Evolutionary conservation across 805 yeast species (phyloP).

Genomic region (Candida sithepensis): DNA sequence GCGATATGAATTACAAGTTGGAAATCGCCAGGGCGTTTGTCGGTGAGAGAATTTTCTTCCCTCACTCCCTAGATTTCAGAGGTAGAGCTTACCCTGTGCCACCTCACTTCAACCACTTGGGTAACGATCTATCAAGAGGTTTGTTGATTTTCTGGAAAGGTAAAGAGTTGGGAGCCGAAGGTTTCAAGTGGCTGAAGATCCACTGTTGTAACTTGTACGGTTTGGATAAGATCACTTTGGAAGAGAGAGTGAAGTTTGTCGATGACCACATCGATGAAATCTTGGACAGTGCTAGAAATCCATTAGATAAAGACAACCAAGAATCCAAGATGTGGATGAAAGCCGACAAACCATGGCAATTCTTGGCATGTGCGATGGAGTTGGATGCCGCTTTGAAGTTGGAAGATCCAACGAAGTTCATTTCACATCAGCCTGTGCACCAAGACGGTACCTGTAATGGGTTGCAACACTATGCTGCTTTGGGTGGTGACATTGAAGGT

Average conservation of each 20-base stretch:
- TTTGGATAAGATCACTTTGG: constrained; percentile 65
- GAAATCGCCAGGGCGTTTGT: constrained; percentile 93
- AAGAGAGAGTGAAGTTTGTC: constrained; percentile 57
- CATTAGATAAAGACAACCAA: constrained; percentile 33
- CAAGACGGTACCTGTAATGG: constrained; percentile 90
- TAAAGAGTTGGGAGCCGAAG: constrained; percentile 57
- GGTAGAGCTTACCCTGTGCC: constrained; percentile 83
- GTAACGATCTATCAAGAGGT: constrained; percentile 74
- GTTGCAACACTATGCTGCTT: constrained; percentile 80
- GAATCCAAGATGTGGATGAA: constrained; percentile 62
- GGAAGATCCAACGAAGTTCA: constrained; percentile 59
- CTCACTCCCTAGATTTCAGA: constrained; percentile 78
- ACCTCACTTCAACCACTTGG: constrained; percentile 78
- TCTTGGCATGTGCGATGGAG: constrained; percentile 67
- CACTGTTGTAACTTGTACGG: constrained; percentile 75
- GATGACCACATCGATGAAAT: constrained; percentile 55
- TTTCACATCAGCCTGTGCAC: constrained; percentile 75
- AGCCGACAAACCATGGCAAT: constrained; percentile 86
- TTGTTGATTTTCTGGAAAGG: constrained; percentile 76
- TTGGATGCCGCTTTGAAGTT: constrained; percentile 56
- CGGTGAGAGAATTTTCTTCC: constrained; percentile 75
- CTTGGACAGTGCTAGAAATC: constrained; percentile 57
- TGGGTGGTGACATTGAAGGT: constrained; percentile 83
- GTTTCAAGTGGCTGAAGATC: constrained; percentile 71
- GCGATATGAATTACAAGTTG: constrained; percentile 88